These are phyloP conservation scores for Trichomonascus vanleenenianus DNA, from an alignment of 805 yeast genomes.

Conservation along the genomic window DNA sequence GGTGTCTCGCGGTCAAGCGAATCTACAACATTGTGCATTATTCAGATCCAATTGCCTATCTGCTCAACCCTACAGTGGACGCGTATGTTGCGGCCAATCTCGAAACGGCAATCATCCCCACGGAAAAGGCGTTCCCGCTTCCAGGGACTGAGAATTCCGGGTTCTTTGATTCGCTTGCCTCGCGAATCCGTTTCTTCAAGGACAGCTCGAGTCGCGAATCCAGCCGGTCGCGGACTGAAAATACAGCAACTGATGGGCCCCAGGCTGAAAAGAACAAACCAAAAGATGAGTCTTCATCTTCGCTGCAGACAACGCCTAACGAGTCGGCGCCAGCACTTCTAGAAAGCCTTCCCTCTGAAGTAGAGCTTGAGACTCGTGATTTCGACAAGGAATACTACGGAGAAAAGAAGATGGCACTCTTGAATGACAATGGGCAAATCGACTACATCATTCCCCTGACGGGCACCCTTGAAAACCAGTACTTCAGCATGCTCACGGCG, in stretches of 20 bases:
- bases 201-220: not conserved
- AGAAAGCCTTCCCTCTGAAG: conserved; percentile 7
- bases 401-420: conserved; percentile 34
- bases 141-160: conserved; percentile 8
- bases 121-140: conserved; percentile 15
- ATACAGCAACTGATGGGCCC: not conserved
- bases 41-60: conserved; percentile 85
- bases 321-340: not conserved
- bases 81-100: conserved; percentile 25
- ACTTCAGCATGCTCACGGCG: conserved; percentile 75
- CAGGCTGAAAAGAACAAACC: not conserved
- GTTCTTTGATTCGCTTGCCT: conserved; percentile 12
- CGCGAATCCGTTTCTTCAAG: conserved; percentile 6
- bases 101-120: conserved; percentile 22
- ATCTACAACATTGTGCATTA: conserved; percentile 80
- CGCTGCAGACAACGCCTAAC: not conserved
- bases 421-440: conserved; percentile 74
- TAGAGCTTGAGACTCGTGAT: conserved; percentile 21
- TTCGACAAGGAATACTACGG: conserved; percentile 22
- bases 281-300: not conserved
- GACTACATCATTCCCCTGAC: conserved; percentile 57
- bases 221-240: not conserved
- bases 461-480: conserved; percentile 69
- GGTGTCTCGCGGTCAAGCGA: conserved; percentile 57
- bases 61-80: conserved; percentile 75